Conservation (phyloP, 805 yeast species). For the Schwanniomyces yamadae region DNA sequence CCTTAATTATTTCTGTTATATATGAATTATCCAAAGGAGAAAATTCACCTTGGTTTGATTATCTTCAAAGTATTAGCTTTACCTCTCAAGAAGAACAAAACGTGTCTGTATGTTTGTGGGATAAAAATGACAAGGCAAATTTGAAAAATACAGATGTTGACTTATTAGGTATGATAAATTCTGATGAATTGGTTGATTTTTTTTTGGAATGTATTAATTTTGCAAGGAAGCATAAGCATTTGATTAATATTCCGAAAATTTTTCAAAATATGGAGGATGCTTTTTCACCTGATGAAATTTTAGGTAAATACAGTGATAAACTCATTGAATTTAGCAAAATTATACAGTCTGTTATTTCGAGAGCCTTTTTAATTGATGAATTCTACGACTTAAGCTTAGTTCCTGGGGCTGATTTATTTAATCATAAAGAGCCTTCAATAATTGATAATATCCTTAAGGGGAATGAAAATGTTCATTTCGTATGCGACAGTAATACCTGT, state of each 20-base stretch:
- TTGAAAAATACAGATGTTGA: conserved; percentile 64
- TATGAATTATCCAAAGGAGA: conserved; percentile 62
- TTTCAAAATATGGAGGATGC: conserved; percentile 14
- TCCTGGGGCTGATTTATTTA: conserved; percentile 89
- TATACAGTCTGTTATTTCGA: conserved; percentile 62
- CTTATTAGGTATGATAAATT: conserved; percentile 57
- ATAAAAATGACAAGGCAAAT: conserved; percentile 41
- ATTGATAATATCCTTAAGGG: conserved; percentile 13
- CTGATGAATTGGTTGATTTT: conserved; percentile 39
- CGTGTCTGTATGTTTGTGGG: conserved; percentile 69
- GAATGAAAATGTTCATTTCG: conserved; percentile 67
- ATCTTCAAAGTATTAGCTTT: conserved; percentile 53
- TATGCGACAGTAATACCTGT: conserved; percentile 34
- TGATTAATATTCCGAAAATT: conserved; percentile 38
- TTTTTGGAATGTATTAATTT: conserved; percentile 42
- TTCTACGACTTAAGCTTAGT: conserved; percentile 75
- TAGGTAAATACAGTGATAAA: conserved; percentile 14
- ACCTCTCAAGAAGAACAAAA: conserved; percentile 17
- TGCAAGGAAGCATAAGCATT: conserved; percentile 28
- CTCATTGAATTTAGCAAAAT: conserved; percentile 54
- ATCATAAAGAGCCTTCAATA: conserved; percentile 52
- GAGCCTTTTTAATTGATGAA: conserved; percentile 80
- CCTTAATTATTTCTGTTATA: conserved; percentile 64
- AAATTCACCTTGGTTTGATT: conserved; percentile 80
- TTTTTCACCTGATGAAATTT: conserved; percentile 15